A percentile compares a stretch with the other conserved stretches of the same genome.
phyloP scores from a whole-genome alignment of 2,329 filamentous ascomycete species.

The Fusarium equiseti region DNA sequence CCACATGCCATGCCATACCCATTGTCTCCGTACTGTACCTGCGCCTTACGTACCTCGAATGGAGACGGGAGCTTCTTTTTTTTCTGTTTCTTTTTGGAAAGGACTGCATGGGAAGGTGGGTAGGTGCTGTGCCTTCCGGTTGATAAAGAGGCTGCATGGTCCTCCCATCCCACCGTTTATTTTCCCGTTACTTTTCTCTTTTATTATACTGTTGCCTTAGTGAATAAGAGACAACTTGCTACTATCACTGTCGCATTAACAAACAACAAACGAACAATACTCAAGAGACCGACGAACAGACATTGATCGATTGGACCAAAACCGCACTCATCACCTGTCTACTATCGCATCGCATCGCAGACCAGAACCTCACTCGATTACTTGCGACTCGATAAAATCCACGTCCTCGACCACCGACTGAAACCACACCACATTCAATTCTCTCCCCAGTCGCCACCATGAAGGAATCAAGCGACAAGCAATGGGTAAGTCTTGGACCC shows the following conservation, averaged over 20 bases:
- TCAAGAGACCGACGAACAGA: not conserved
- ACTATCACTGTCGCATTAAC: not conserved
- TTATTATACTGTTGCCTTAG: not conserved
- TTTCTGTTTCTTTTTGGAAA: not conserved
- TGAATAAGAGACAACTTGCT: not conserved
- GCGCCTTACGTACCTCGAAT: constrained; percentile 3
- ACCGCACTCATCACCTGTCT: not conserved
- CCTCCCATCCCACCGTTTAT: constrained; percentile 1
- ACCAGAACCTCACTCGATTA: not conserved
- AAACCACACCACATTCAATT: not conserved
- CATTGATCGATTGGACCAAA: not conserved
- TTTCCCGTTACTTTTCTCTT: not conserved
- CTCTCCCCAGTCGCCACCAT: constrained; percentile 24
- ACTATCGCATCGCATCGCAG: not conserved
- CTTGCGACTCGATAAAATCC: not conserved
- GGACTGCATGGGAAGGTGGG: not conserved
- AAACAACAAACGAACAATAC: not conserved
- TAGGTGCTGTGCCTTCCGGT: not conserved
- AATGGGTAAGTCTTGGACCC: constrained; percentile 58
- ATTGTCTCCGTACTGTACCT: constrained; percentile 12
- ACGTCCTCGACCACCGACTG: not conserved
- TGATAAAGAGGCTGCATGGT: constrained; percentile 8
- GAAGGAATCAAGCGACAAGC: constrained; percentile 57
- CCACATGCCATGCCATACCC: constrained; percentile 8
- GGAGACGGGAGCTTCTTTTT: constrained; percentile 19